phyloP scores from a whole-genome alignment of 164 flowering plant species.

The grape (Vitis vinifera) region DNA sequence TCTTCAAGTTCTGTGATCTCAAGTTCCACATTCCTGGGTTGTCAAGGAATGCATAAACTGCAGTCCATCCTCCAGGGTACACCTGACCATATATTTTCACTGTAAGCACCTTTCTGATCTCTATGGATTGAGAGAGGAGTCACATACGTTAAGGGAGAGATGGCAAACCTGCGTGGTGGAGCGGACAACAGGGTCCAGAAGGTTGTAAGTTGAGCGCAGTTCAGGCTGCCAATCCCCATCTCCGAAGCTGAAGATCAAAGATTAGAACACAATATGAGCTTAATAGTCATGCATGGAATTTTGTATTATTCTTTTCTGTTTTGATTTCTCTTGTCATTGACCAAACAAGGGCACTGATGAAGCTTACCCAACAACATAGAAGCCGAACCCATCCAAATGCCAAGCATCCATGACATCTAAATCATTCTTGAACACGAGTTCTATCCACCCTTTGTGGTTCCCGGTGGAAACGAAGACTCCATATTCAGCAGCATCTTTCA shows the following conservation, averaged over 20 bases:
- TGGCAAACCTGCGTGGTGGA: constrained; percentile 39
- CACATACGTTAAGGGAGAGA: too few species aligned
- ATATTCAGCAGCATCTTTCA: constrained; percentile 19
- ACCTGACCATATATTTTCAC: constrained; percentile 16
- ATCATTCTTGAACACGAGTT: constrained; percentile 51
- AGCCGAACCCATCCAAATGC: constrained; percentile 76
- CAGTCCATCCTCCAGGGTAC: constrained; percentile 58
- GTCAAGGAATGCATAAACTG: constrained; percentile 47
- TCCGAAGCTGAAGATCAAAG: constrained; percentile 36
- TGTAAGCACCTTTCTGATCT: too few species aligned
- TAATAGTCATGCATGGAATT: too few species aligned
- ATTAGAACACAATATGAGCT: too few species aligned
- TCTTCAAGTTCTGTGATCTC: constrained; percentile 40
- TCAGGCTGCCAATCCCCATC: constrained; percentile 43
- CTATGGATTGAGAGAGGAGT: too few species aligned
- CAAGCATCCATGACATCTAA: constrained; percentile 49
- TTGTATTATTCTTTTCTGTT: too few species aligned
- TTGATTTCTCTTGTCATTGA: too few species aligned
- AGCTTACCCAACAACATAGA: constrained; percentile 70
- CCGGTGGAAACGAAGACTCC: constrained; percentile 52
- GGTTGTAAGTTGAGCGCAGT: constrained; percentile 37
- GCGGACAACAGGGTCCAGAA: constrained; percentile 51
- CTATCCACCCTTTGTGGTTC: constrained; percentile 60
- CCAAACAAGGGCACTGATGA: not conserved
- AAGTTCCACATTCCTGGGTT: constrained; percentile 73